Evolutionary conservation across 2,329 filamentous ascomycete species (phyloP).

Genomic region (Mycocentrospora acerina): DNA sequence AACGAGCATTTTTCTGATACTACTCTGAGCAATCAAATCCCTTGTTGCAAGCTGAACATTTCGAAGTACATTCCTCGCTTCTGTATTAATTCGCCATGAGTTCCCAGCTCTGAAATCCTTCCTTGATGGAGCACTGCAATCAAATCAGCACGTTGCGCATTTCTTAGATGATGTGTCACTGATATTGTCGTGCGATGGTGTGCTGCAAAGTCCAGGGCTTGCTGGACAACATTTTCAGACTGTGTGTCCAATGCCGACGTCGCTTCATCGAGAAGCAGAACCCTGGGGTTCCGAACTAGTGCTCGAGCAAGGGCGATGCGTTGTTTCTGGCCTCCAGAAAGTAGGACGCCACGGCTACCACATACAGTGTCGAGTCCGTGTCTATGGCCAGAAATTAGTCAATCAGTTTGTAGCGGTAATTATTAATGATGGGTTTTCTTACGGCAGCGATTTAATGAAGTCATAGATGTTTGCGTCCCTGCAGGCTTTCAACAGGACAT

Average conservation of each 20-base stretch:
- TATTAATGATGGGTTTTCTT: too few relatives aligned
- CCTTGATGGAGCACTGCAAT: conserved; percentile 47
- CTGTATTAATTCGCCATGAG: conserved; percentile 16
- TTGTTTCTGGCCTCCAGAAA: conserved; percentile 74
- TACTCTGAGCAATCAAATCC: too few relatives aligned
- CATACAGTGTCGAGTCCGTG: conserved; percentile 3
- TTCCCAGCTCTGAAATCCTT: conserved; percentile 41
- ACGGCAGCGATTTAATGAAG: conserved; percentile 31
- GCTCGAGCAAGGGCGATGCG: conserved; percentile 72
- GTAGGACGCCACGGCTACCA: conserved; percentile 57
- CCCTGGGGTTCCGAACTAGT: conserved; percentile 61
- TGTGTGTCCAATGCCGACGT: conserved; percentile 64
- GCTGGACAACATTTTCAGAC: conserved; percentile 67
- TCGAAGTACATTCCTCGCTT: conserved; percentile 17
- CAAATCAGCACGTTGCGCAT: conserved; percentile 40
- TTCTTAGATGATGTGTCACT: conserved; percentile 45
- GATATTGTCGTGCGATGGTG: conserved; percentile 46
- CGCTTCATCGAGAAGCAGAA: conserved; percentile 62
- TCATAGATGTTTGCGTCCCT: conserved; percentile 30
- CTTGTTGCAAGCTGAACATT: conserved; percentile 15
- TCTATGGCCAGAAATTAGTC: not conserved
- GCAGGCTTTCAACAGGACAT: conserved; percentile 54
- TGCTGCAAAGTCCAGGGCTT: conserved; percentile 61
- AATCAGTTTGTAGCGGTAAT: too few relatives aligned
- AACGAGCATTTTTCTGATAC: too few relatives aligned